Conservation (phyloP, 768 basidiomycete genomes). For the Rhodosporidiobolus sp. region DNA sequence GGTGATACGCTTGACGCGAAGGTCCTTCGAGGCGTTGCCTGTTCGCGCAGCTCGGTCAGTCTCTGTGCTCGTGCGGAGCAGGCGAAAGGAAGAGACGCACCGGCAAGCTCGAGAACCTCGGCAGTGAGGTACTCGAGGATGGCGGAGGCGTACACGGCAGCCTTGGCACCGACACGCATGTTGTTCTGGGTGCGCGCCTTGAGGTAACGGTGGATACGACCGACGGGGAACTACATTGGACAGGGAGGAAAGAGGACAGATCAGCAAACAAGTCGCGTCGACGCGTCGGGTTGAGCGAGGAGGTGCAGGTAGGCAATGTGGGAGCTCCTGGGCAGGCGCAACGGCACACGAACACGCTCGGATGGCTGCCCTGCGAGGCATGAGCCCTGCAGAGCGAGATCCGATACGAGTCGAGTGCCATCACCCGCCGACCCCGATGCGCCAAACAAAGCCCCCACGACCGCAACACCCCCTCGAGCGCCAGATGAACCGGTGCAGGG, state of each 20-base stretch:
- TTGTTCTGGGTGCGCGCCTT: constrained; percentile 90
- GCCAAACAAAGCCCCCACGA: constrained; percentile 8
- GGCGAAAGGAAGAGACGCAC: constrained; percentile 54
- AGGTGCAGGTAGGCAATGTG: background rate
- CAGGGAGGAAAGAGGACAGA: background rate
- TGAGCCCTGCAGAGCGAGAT: no score
- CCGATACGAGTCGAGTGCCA: background rate
- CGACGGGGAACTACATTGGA: constrained; percentile 75
- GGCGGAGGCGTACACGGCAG: constrained; percentile 92
- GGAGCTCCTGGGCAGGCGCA: background rate
- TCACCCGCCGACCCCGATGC: background rate
- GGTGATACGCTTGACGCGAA: constrained; percentile 94
- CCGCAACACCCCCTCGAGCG: background rate
- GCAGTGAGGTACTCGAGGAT: constrained; percentile 95
- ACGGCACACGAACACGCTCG: no score
- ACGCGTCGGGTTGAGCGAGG: constrained; percentile 9
- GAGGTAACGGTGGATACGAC: constrained; percentile 94
- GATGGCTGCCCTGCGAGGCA: no score
- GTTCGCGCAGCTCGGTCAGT: background rate
- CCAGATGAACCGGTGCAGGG: background rate
- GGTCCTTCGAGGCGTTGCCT: constrained; percentile 97
- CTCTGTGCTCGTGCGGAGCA: background rate
- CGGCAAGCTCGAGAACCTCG: constrained; percentile 91
- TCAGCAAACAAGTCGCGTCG: background rate
- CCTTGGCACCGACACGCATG: constrained; percentile 94